These are phyloP conservation scores for Pseudomicrostroma phylloplanum DNA, from an alignment of 1,284 basidiomycete species.

Conservation along the genomic window DNA sequence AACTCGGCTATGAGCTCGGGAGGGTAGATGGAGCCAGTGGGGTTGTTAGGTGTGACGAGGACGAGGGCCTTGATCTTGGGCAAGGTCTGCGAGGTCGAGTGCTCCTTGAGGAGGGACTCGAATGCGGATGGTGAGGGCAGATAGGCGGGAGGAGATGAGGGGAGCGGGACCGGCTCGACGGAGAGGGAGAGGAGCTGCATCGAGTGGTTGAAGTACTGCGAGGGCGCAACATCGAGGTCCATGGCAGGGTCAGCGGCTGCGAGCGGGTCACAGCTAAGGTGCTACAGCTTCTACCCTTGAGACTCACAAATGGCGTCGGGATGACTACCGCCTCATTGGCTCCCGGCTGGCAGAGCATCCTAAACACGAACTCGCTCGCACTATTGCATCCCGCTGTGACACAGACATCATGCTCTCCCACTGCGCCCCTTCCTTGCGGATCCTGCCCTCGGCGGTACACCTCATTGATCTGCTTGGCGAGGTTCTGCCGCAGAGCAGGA, in stretches of 20 bases:
- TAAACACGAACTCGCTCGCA: slow-evolving; percentile 63
- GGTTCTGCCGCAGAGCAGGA: slow-evolving; percentile 57
- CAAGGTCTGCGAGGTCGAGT: slow-evolving; percentile 61
- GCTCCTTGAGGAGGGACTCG: slow-evolving; percentile 57
- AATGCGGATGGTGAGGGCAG: slow-evolving; percentile 58
- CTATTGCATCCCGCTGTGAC: slow-evolving; percentile 66
- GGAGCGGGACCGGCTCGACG: slow-evolving; percentile 59
- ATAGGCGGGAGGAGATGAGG: slow-evolving; percentile 61
- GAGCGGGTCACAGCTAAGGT: background rate
- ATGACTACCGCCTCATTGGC: slow-evolving; percentile 64
- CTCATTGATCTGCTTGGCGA: slow-evolving; percentile 63
- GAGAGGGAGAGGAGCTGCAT: slow-evolving; percentile 60
- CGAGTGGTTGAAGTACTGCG: slow-evolving; percentile 28
- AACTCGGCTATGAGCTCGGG: slow-evolving; percentile 62
- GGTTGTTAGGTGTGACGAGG: slow-evolving; percentile 55
- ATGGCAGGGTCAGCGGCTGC: background rate
- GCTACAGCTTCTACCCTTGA: background rate
- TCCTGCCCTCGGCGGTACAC: slow-evolving; percentile 56
- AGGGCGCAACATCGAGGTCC: background rate
- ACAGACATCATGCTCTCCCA: slow-evolving; percentile 25
- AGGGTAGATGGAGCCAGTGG: slow-evolving; percentile 69
- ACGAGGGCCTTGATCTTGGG: slow-evolving; percentile 60
- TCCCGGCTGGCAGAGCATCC: slow-evolving; percentile 64
- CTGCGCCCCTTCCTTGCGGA: slow-evolving; percentile 53
- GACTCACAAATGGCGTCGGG: slow-evolving; percentile 63